phyloP scores from a whole-genome alignment of 148 eudicot genomes.

The Dysphania ambrosioides region DNA sequence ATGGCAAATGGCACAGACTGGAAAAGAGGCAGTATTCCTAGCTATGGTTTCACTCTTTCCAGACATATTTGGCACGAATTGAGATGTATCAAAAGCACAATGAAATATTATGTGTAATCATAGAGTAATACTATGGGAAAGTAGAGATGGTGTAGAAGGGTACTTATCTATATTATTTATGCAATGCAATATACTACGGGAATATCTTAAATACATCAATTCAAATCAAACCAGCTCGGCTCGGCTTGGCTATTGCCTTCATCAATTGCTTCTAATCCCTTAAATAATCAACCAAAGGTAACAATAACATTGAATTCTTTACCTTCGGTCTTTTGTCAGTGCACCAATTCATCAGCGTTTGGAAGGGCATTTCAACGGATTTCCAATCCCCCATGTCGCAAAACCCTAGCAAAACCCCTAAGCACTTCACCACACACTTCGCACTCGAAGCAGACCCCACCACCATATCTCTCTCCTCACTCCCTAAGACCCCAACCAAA shows the following conservation, averaged over 20 bases:
- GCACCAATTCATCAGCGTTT: slow-evolving; percentile 52
- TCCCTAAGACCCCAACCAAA: slow-evolving; percentile 45
- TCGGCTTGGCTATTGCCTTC: too few relatives aligned
- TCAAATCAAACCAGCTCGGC: too few relatives aligned
- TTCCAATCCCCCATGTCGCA: slow-evolving; percentile 59
- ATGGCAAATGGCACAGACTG: background rate
- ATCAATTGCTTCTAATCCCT: too few relatives aligned
- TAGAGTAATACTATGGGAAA: background rate
- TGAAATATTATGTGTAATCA: too few relatives aligned
- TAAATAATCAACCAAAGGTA: background rate
- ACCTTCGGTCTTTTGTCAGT: slow-evolving; percentile 93
- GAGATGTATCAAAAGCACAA: too few relatives aligned
- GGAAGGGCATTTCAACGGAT: slow-evolving; percentile 45
- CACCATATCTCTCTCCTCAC: slow-evolving; percentile 21
- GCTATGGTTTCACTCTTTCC: background rate
- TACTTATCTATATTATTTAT: background rate
- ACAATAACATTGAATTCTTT: background rate
- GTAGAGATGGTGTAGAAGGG: background rate
- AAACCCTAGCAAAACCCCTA: slow-evolving; percentile 79
- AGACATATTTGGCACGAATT: too few relatives aligned
- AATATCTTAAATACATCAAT: too few relatives aligned
- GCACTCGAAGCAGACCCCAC: slow-evolving; percentile 45
- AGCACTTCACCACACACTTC: slow-evolving; percentile 73
- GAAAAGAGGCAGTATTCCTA: background rate
- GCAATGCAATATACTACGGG: too few relatives aligned